Percentiles rank a stretch among this genome's conserved stretches.
Conservation (phyloP, 176 grass and related monocot species). For the Miscanthus lutarioriparius region DNA sequence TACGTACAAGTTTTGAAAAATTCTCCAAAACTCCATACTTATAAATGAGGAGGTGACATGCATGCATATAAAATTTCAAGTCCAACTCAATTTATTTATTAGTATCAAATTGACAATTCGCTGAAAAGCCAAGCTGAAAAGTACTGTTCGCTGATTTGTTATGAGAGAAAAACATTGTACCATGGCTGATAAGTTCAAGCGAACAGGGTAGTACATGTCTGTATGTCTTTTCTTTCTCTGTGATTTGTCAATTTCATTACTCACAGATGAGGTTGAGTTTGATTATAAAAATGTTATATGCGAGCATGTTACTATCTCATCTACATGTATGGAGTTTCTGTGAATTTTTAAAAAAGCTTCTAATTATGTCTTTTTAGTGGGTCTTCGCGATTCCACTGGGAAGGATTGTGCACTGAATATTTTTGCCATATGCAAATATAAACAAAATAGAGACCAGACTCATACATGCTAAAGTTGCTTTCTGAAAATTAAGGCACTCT, state of each 20-base stretch:
- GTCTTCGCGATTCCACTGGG: background rate
- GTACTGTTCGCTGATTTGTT: too few species aligned
- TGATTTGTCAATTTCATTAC: slow-evolving; percentile 3
- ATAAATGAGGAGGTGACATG: background rate
- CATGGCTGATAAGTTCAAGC: too few species aligned
- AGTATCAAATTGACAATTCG: background rate
- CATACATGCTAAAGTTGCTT: background rate
- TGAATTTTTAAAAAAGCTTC: background rate
- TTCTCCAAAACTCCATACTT: background rate
- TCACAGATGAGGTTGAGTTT: background rate
- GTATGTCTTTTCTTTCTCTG: background rate
- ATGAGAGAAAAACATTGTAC: too few species aligned
- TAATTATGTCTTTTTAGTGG: background rate
- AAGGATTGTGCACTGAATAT: background rate
- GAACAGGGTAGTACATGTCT: too few species aligned
- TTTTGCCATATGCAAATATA: background rate
- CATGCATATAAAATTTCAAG: background rate
- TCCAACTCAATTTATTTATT: background rate
- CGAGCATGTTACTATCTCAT: background rate
- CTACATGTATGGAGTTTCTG: background rate
- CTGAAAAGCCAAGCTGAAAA: too few species aligned
- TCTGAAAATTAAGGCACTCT: background rate
- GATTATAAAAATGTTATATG: background rate
- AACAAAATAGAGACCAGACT: background rate
- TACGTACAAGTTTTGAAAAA: background rate